Evolutionary conservation across 2,329 filamentous ascomycete species (phyloP).

Genomic region (Pseudogymnoascus destructans): DNA sequence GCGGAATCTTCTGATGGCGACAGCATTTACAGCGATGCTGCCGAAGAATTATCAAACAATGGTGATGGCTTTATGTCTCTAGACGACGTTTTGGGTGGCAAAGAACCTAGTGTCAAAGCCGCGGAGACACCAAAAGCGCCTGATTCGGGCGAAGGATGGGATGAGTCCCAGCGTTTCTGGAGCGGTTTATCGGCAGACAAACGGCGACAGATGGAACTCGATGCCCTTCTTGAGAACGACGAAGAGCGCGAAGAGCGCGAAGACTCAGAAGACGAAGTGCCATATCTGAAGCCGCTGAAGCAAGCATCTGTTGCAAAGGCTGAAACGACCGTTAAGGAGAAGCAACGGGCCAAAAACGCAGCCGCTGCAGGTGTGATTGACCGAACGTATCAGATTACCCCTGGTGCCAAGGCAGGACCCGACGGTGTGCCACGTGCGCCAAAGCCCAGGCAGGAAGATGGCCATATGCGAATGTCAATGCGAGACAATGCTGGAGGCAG

Average conservation of each 20-base stretch:
- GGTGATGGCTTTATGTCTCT: conserved; percentile 57
- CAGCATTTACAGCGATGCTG: conserved; percentile 63
- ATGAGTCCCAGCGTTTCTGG: conserved; percentile 57
- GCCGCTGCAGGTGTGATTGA: conserved; percentile 9
- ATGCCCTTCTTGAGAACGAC: conserved; percentile 35
- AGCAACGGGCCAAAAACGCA: not conserved
- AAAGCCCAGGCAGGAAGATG: conserved; percentile 15
- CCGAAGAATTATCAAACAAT: conserved; percentile 53
- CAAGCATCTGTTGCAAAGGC: conserved; percentile 16
- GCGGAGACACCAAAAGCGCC: conserved; percentile 15
- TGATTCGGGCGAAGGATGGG: conserved; percentile 36
- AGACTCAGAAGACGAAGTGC: conserved; percentile 29
- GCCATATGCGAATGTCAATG: conserved; percentile 18
- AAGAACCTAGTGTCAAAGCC: conserved; percentile 28
- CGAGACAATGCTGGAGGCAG: conserved; percentile 12
- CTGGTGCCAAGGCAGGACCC: conserved; percentile 22
- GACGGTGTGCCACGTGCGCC: conserved; percentile 26
- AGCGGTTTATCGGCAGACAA: conserved; percentile 49
- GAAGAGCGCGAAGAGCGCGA: conserved; percentile 25
- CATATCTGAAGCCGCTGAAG: conserved; percentile 17
- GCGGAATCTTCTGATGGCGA: conserved; percentile 33
- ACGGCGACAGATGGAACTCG: conserved; percentile 43
- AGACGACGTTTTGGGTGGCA: conserved; percentile 53
- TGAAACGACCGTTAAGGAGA: conserved; percentile 14
- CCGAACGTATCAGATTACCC: conserved; percentile 30